These are phyloP conservation scores for Penicillium sp. DNA, from an alignment of 2,329 filamentous ascomycete genomes.

Conservation along the genomic window DNA sequence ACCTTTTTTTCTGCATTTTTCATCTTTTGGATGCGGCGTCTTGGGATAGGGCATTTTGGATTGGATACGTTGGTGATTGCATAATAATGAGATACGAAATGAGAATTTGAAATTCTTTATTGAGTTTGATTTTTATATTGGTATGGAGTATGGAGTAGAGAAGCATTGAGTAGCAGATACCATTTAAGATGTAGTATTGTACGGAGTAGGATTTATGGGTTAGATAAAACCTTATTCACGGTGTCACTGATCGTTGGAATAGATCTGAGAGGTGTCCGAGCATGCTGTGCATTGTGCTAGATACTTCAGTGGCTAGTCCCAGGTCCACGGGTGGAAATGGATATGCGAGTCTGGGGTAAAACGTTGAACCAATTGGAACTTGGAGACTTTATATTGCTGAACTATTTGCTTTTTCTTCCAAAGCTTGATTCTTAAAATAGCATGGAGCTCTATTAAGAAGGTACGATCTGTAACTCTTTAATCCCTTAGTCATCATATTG, in stretches of 20 bases:
- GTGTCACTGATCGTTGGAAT: too few relatives aligned
- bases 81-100: conserved; percentile 1
- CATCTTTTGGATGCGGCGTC: conserved; percentile 3
- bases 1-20: conserved; percentile 12
- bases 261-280: too few relatives aligned
- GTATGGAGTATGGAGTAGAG: background rate
- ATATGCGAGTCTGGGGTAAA: too few relatives aligned
- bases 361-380: too few relatives aligned
- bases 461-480: too few relatives aligned
- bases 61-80: background rate
- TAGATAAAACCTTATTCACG: too few relatives aligned
- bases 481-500: background rate
- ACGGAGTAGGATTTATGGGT: too few relatives aligned
- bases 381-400: background rate
- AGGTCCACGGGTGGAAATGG: too few relatives aligned
- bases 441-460: background rate
- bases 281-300: too few relatives aligned
- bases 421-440: background rate
- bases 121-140: background rate
- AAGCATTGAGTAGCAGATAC: too few relatives aligned
- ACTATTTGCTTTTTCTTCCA: background rate
- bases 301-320: too few relatives aligned
- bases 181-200: too few relatives aligned
- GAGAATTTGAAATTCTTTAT: background rate
- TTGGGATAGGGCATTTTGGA: conserved; percentile 5